These are phyloP conservation scores for Henckelia pumila DNA, from an alignment of 257 asterid genomes.

Conservation along the genomic window DNA sequence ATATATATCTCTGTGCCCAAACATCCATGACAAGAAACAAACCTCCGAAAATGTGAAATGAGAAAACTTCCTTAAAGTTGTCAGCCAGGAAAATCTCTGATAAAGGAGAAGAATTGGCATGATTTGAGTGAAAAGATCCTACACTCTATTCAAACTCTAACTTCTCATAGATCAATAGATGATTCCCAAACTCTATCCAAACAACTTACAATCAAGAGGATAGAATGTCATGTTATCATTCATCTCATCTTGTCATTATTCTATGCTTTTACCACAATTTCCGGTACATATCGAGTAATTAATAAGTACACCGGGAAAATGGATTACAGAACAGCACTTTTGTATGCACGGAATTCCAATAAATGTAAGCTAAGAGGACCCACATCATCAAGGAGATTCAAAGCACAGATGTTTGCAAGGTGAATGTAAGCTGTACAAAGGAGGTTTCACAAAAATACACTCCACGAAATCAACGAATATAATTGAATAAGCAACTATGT, in stretches of 20 bases:
- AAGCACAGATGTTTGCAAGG: constrained; percentile 8
- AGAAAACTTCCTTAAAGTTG: neutral
- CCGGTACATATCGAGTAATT: neutral
- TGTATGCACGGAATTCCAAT: neutral
- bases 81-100: constrained; percentile 10
- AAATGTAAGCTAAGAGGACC: neutral
- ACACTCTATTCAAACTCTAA: neutral
- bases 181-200: constrained; percentile 9
- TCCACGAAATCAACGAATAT: neutral
- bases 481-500: neutral
- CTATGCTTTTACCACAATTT: constrained; percentile 5
- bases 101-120: neutral
- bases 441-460: constrained; percentile 14
- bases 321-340: neutral
- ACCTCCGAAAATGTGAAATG: neutral
- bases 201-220: constrained; percentile 12
- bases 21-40: neutral
- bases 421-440: neutral
- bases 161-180: neutral
- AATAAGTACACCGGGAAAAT: constrained; percentile 6
- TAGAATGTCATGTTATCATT: constrained; percentile 3
- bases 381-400: neutral
- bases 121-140: constrained; percentile 14
- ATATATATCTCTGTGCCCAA: constrained; percentile 7
- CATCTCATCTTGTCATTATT: constrained; percentile 3